These are phyloP conservation scores for Microbotryomycetes sp. DNA, from an alignment of 1,284 basidiomycete species.

Conservation along the genomic window DNA sequence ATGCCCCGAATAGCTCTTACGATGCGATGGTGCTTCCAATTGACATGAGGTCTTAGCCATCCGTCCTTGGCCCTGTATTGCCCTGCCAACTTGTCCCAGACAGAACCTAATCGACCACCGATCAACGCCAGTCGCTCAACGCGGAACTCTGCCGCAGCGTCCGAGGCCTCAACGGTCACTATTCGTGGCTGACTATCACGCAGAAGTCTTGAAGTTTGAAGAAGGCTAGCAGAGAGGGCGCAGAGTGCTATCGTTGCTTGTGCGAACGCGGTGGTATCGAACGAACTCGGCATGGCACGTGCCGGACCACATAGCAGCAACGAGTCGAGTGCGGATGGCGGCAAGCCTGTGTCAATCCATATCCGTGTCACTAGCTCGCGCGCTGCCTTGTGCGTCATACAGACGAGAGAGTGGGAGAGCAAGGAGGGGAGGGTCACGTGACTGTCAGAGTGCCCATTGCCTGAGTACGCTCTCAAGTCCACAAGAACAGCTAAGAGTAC, in stretches of 20 bases:
- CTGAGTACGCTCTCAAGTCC: too few species aligned
- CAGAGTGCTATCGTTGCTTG: slow-evolving; percentile 52
- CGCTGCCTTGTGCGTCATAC: too few species aligned
- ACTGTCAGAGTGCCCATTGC: too few species aligned
- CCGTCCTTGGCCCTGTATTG: slow-evolving; percentile 50
- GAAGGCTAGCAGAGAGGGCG: slow-evolving; percentile 52
- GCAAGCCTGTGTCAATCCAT: not conserved
- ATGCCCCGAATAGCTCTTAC: too few species aligned
- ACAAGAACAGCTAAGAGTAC: too few species aligned
- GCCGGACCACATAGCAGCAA: not conserved
- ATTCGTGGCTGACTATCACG: too few species aligned
- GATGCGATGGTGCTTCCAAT: slow-evolving; percentile 54
- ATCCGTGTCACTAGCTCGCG: not conserved
- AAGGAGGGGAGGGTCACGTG: too few species aligned
- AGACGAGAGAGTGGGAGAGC: too few species aligned
- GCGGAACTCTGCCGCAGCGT: slow-evolving; percentile 52
- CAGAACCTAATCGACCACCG: slow-evolving; percentile 25
- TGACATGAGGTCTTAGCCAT: slow-evolving; percentile 53
- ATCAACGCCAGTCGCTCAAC: slow-evolving; percentile 43
- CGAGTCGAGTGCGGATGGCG: not conserved
- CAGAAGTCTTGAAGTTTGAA: too few species aligned
- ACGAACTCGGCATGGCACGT: not conserved
- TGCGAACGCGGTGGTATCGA: not conserved
- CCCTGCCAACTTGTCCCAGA: slow-evolving; percentile 53
- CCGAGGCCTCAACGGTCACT: slow-evolving; percentile 52